Conservation (phyloP, 352 stramenopile species). For the Pythium sukuiense region DNA sequence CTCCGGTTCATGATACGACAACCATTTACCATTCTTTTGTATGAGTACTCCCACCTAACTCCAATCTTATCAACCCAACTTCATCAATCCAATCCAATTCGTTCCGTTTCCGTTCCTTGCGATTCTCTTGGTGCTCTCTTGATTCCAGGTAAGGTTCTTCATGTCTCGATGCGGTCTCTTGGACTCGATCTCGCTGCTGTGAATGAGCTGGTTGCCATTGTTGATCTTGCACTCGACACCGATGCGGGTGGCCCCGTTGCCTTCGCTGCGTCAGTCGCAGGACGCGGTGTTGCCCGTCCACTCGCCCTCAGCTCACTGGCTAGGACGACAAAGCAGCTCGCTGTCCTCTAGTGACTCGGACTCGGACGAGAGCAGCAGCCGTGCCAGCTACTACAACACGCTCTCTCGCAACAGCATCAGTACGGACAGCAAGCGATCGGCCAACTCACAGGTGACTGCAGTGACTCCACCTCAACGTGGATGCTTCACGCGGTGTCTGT, state of each 20-base stretch:
- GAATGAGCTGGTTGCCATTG: not conserved
- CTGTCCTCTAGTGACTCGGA: not conserved
- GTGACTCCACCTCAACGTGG: not conserved
- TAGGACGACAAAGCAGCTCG: not conserved
- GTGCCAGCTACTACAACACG: not conserved
- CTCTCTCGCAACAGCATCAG: not conserved
- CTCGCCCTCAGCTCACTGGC: not conserved
- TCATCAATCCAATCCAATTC: not conserved
- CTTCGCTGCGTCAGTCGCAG: not conserved
- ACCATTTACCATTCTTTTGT: slow-evolving; percentile 37
- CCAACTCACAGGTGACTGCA: not conserved
- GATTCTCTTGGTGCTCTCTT: not conserved
- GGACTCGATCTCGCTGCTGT: not conserved
- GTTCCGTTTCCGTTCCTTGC: not conserved
- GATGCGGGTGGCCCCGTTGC: slow-evolving; percentile 15
- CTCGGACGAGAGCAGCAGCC: slow-evolving; percentile 5
- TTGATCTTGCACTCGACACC: not conserved
- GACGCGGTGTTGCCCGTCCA: not conserved
- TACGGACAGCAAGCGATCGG: not conserved
- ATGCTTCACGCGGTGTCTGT: slow-evolving; percentile 26
- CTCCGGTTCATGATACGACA: slow-evolving; percentile 34
- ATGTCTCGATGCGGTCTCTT: not conserved
- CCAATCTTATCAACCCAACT: not conserved
- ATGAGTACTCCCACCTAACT: slow-evolving; percentile 30
- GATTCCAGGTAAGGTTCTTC: not conserved